Evolutionary conservation across 352 stramenopile species (phyloP).

Genomic region (Phytophthora lateralis): DNA sequence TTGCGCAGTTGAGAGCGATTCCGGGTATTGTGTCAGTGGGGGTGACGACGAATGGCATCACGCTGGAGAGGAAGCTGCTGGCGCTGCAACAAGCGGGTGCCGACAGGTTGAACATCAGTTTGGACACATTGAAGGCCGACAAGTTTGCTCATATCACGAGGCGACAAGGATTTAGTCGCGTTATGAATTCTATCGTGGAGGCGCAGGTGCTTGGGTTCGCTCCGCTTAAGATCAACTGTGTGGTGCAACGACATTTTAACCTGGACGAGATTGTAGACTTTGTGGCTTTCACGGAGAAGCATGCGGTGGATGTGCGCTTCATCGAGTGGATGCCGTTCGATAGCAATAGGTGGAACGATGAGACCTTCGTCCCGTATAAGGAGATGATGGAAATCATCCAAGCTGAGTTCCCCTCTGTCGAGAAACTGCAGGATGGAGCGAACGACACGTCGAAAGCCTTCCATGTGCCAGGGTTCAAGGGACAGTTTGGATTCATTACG

Average conservation of each 20-base stretch:
- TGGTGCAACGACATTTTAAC: constrained; percentile 97
- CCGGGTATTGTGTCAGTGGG: constrained; percentile 84
- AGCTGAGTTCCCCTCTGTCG: constrained; percentile 46
- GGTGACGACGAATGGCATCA: constrained; percentile 97
- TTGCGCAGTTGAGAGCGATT: constrained; percentile 59
- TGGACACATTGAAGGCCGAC: constrained; percentile 94
- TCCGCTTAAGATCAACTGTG: constrained; percentile 97
- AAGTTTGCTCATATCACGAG: constrained; percentile 95
- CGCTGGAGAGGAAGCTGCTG: constrained; percentile 84
- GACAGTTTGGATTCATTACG: constrained; percentile 95
- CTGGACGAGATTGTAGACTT: constrained; percentile 95
- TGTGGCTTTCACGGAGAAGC: constrained; percentile 89
- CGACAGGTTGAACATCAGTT: constrained; percentile 93
- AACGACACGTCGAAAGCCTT: constrained; percentile 98
- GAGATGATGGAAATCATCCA: constrained; percentile 89
- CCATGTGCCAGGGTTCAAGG: constrained; percentile 60
- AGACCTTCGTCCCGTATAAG: constrained; percentile 93
- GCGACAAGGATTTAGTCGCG: constrained; percentile 84
- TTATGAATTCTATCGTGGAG: constrained; percentile 86
- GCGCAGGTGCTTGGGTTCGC: constrained; percentile 56
- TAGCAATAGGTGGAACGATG: constrained; percentile 95
- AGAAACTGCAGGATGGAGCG: constrained; percentile 69
- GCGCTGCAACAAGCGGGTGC: constrained; percentile 85
- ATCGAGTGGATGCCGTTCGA: constrained; percentile 99
- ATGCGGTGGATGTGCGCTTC: constrained; percentile 95